These are phyloP conservation scores for Puccinellia tenuiflora DNA, from an alignment of 176 grass and related monocot species.

Conservation along the genomic window DNA sequence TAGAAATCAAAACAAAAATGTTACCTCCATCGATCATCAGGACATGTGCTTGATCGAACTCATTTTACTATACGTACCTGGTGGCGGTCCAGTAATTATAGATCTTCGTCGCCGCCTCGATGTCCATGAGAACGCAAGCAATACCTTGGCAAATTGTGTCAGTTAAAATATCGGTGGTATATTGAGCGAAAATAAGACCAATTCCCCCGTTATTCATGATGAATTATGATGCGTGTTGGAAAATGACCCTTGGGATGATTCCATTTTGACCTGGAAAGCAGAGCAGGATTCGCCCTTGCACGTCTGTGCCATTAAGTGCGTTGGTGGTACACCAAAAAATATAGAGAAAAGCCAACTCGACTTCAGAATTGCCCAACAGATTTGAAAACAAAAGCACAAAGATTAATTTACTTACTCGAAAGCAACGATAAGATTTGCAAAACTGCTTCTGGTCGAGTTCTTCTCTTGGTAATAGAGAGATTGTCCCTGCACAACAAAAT, in stretches of 20 bases:
- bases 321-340: background rate
- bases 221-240: background rate
- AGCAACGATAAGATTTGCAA: background rate
- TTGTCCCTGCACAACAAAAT: background rate
- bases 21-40: too few species aligned
- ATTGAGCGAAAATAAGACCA: slow-evolving; percentile 21
- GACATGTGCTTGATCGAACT: too few species aligned
- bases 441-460: background rate
- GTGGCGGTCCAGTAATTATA: too few species aligned
- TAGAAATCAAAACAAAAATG: too few species aligned
- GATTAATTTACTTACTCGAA: background rate
- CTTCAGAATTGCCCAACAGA: background rate
- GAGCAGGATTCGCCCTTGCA: background rate
- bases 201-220: background rate
- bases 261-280: accelerated
- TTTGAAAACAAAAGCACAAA: background rate
- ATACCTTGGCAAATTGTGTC: background rate
- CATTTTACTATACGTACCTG: too few species aligned
- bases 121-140: slow-evolving; percentile 27
- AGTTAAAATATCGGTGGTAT: background rate
- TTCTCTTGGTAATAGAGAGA: background rate
- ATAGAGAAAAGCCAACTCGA: background rate
- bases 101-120: background rate
- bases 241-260: background rate
- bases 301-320: background rate